Percentiles rank a stretch among this genome's conserved stretches.
Conservation (phyloP, 306 rosid species). For the Mucuna pruriens region DNA sequence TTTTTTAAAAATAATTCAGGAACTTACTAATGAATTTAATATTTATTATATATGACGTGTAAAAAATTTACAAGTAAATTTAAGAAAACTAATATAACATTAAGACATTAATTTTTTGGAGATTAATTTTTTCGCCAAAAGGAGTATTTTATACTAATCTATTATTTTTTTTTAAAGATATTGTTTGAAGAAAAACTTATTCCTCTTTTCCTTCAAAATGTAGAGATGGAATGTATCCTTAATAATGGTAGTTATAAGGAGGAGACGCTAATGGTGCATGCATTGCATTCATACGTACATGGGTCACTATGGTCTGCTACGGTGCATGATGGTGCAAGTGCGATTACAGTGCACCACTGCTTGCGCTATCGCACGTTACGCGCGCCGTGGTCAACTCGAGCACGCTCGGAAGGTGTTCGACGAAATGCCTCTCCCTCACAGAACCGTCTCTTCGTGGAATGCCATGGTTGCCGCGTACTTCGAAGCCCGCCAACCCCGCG, state of each 20-base stretch:
- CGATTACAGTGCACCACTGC: constrained; percentile 39
- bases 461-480: constrained; percentile 59
- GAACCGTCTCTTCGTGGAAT: constrained; percentile 55
- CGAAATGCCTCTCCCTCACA: constrained; percentile 41
- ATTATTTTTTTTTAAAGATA: too few relatives aligned
- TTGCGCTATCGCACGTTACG: constrained; percentile 37
- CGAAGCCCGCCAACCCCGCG: constrained; percentile 46
- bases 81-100: too few relatives aligned
- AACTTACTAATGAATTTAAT: too few relatives aligned
- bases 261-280: background rate
- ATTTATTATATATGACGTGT: too few relatives aligned
- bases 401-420: constrained; percentile 61
- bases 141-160: background rate
- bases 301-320: constrained; percentile 9
- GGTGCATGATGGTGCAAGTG: constrained; percentile 16
- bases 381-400: constrained; percentile 43
- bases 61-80: too few relatives aligned
- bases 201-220: too few relatives aligned
- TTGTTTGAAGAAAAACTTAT: too few relatives aligned
- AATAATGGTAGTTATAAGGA: background rate
- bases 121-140: too few relatives aligned
- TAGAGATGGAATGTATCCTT: too few relatives aligned
- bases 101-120: too few relatives aligned
- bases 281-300: background rate
- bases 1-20: too few relatives aligned